These are phyloP conservation scores for Cichorium intybus DNA, from an alignment of 140 eudicot species.

Conservation along the genomic window DNA sequence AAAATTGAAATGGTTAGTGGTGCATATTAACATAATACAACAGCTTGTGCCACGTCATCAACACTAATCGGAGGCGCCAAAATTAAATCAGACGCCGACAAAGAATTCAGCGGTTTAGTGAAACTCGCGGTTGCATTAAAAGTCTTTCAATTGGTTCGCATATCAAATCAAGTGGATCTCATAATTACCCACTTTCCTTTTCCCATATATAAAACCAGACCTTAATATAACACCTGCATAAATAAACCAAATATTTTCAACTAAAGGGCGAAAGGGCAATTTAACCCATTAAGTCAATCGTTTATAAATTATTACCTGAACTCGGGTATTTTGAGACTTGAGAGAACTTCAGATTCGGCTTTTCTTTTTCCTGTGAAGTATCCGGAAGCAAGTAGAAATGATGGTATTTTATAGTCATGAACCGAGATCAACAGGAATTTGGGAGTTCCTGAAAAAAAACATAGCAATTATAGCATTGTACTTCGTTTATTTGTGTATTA, in stretches of 20 bases:
- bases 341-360: constrained; percentile 95
- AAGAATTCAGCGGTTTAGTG: constrained; percentile 67
- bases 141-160: constrained; percentile 85
- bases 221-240: constrained; percentile 82
- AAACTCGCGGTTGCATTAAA: constrained; percentile 61
- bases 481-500: background rate
- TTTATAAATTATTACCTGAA: constrained; percentile 88
- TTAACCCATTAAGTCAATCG: too few species aligned
- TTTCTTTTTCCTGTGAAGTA: constrained; percentile 97
- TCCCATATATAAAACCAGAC: constrained; percentile 94
- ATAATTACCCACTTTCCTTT: constrained; percentile 77
- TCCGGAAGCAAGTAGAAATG: constrained; percentile 77
- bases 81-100: constrained; percentile 82
- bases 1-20: too few species aligned
- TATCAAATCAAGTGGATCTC: constrained; percentile 82
- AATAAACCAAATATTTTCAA: background rate
- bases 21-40: too few species aligned
- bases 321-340: constrained; percentile 75
- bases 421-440: constrained; percentile 92
- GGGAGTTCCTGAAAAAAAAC: constrained; percentile 66
- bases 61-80: constrained; percentile 89
- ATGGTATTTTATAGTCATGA: constrained; percentile 91
- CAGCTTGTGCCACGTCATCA: constrained; percentile 84
- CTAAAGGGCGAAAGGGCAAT: background rate
- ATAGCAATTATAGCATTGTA: background rate